phyloP scores from a whole-genome alignment of 108 stramenopile genomes.

The Cylindrotheca fusiformis region DNA sequence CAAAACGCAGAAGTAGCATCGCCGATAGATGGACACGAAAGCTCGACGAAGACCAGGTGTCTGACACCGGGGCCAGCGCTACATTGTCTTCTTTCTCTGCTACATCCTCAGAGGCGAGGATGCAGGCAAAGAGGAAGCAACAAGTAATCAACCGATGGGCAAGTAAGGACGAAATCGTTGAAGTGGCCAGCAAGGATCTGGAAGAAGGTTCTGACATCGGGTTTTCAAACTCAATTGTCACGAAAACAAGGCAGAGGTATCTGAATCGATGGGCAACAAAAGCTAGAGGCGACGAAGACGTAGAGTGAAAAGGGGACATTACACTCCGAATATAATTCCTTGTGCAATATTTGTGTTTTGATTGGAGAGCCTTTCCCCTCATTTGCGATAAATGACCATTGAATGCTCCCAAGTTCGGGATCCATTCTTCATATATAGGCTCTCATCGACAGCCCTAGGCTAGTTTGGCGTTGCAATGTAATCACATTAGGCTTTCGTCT shows the following conservation, averaged over 20 bases:
- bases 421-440: no score
- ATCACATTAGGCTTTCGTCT: no score
- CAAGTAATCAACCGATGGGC: constrained; percentile 30
- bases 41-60: constrained; percentile 40
- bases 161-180: constrained; percentile 7
- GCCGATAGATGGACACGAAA: constrained; percentile 25
- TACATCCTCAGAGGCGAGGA: constrained; percentile 16
- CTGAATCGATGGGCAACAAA: constrained; percentile 36
- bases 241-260: constrained; percentile 21
- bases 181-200: constrained; percentile 4
- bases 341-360: no score
- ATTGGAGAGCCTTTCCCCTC: no score
- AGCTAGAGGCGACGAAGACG: constrained; percentile 4
- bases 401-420: no score
- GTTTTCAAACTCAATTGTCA: constrained; percentile 6
- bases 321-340: no score
- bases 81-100: constrained; percentile 23
- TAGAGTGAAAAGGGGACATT: no score
- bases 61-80: constrained; percentile 10
- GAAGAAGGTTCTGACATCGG: constrained; percentile 28
- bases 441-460: no score
- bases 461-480: no score
- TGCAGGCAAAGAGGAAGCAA: constrained; percentile 15
- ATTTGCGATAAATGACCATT: no score
- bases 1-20: constrained; percentile 12